Evolutionary conservation across 2,329 filamentous ascomycete genomes (phyloP), one percentile per base, ranked within the genome.

Genomic region (Diaporthe eres): DNA sequence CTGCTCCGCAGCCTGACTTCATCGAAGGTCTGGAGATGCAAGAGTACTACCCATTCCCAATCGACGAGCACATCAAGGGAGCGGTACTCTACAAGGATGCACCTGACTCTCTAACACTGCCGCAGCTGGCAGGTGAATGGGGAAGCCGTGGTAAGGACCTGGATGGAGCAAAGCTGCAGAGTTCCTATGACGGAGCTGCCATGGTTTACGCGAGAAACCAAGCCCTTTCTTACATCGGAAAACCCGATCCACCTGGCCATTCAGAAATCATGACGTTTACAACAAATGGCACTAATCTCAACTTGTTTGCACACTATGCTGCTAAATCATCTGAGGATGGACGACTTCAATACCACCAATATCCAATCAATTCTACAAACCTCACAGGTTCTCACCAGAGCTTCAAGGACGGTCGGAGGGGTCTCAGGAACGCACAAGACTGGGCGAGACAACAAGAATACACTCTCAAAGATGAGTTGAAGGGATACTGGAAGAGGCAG

Each of bases 51-150:
- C 55, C 55, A 22, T 37, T 58, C 55, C 55, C 55, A 22, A 58
- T 58, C 4, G 4, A 58, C 25, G 49, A 79, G 12, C 25, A 72
- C 1, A 12, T 80, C 31, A 22, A 17, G 2, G 78, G 78, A 1
- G 79, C 80, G 1, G 75, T 77, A 13, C 77, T 82, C 13, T 77
- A 77, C 58, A 74, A 77, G 67, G 75, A 80, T 25, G 22, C 77
- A 7, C 53, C 70, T 2, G 0, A n/a, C n/a, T 82, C 81, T 17
- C 3, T 82, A 4, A 76, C 78, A 8, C 74, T 83, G 12, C 79
- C 82, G 5, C 82, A 82, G 39, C 3, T 83, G 0, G 79, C 80
- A 9, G 82, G 80, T 5, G 81, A 83, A 42, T 80, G 77, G 49
- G 79, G 80, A 53, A 74, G 2, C 55, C 28, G 55, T 12, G 28